A percentile compares a stretch with the other conserved stretches of the same genome.
Evolutionary conservation across 192 early-diverging fungal species (phyloP).

Genomic region (Umbelopsis sp.): DNA sequence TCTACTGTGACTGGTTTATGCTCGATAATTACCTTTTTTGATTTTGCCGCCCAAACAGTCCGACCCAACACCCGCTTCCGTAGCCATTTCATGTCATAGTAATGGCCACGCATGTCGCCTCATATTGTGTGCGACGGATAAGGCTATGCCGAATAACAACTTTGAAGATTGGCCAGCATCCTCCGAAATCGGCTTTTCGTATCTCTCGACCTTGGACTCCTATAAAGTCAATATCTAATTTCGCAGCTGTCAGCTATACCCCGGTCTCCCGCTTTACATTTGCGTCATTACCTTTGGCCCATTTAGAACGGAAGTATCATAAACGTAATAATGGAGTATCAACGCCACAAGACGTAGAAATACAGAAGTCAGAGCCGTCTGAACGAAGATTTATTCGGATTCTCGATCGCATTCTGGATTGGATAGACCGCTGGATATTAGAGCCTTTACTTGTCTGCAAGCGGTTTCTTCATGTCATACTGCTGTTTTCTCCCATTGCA

Average conservation of each 20-base stretch:
- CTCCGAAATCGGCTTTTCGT: not conserved
- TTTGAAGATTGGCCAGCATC: not conserved
- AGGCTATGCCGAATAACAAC: not conserved
- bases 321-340: not conserved
- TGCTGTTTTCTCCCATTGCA: constrained; percentile 74
- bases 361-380: not conserved
- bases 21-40: not conserved
- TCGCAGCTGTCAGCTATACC: not conserved
- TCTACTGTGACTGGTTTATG: no score
- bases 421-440: constrained; percentile 50
- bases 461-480: constrained; percentile 60
- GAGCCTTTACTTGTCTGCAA: constrained; percentile 56
- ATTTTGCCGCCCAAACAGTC: not conserved
- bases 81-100: not conserved
- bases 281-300: not conserved
- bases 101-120: not conserved
- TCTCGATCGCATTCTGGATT: constrained; percentile 24
- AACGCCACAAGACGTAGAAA: constrained; percentile 7
- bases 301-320: constrained; percentile 11
- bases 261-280: not conserved
- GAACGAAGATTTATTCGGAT: constrained; percentile 5
- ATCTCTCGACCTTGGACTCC: not conserved
- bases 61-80: not conserved
- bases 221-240: not conserved
- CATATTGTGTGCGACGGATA: not conserved